Evolutionary conservation across 495 filamentous ascomycete genomes (phyloP).

Genomic region (Aspergillus ellipticus): DNA sequence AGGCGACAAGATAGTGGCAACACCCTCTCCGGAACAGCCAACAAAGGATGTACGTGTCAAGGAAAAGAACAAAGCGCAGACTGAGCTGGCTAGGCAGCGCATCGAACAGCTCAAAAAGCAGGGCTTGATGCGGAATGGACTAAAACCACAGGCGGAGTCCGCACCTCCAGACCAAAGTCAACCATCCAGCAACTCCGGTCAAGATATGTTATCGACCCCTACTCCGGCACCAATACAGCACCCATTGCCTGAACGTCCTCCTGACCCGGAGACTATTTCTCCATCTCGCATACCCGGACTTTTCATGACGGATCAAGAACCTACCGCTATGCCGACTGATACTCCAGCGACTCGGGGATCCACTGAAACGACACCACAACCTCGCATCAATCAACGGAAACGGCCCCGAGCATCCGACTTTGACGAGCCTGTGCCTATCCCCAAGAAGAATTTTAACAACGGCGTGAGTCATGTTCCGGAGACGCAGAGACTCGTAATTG

Average conservation of each 20-base stretch:
- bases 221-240: constrained; percentile 28
- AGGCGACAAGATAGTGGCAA: constrained; percentile 5
- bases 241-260: constrained; percentile 43
- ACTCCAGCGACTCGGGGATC: constrained; percentile 8
- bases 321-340: constrained; percentile 3
- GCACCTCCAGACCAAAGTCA: constrained; percentile 2
- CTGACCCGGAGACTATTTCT: constrained; percentile 24
- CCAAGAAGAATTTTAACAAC: constrained; percentile 62
- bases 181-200: not conserved
- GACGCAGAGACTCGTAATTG: constrained; percentile 54
- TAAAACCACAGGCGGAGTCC: constrained; percentile 21
- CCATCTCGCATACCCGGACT: constrained; percentile 49
- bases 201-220: not conserved
- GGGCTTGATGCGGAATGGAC: constrained; percentile 32
- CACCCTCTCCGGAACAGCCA: constrained; percentile 11
- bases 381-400: constrained; percentile 54
- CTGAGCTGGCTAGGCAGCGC: constrained; percentile 49
- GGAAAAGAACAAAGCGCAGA: constrained; percentile 54
- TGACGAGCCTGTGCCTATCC: constrained; percentile 44
- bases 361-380: constrained; percentile 24
- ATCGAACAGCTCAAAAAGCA: constrained; percentile 51
- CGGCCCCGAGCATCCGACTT: constrained; percentile 86
- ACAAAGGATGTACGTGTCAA: constrained; percentile 29
- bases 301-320: constrained; percentile 39
- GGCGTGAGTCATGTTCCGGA: constrained; percentile 16